Percentiles rank a stretch among this genome's conserved stretches.
phyloP scores from a whole-genome alignment of 495 filamentous ascomycete species.

The Mycothermus thermophilus region DNA sequence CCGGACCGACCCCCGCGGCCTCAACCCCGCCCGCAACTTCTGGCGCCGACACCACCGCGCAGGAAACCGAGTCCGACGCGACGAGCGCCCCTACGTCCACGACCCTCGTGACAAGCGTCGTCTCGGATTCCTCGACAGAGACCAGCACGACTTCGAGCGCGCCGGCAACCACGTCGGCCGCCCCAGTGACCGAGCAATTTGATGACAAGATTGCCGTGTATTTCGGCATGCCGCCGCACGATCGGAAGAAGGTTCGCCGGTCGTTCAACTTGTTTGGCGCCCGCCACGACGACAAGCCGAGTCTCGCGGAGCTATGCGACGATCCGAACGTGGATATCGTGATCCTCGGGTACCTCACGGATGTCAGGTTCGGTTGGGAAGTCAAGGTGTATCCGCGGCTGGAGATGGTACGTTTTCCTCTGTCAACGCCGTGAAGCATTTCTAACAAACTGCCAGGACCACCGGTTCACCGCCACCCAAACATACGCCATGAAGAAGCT shows the following conservation, averaged over 20 bases:
- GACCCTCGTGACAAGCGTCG: no score
- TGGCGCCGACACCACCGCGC: no score
- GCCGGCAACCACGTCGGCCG: no score
- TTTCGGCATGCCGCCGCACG: constrained; percentile 4
- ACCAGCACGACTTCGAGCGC: no score
- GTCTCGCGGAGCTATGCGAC: constrained; percentile 5
- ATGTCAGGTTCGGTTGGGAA: not conserved
- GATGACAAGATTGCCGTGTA: constrained; percentile 6
- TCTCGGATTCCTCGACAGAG: no score
- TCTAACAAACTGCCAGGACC: not conserved
- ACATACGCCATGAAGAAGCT: constrained; percentile 1
- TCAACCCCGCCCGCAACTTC: no score
- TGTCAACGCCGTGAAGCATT: no score
- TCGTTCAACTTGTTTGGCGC: no score
- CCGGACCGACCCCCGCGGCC: no score
- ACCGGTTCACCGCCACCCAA: not conserved
- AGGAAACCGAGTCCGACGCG: no score
- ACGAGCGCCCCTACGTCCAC: no score
- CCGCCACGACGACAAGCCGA: no score
- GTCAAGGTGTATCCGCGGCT: constrained; percentile 5
- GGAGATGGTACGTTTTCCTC: constrained; percentile 2
- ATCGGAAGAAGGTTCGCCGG: not conserved
- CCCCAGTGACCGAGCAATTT: constrained; percentile 7
- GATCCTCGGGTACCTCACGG: constrained; percentile 11
- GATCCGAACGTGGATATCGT: constrained; percentile 13